These are phyloP conservation scores for Mycena sp. DNA, from an alignment of 1,284 basidiomycete species.

Conservation along the genomic window DNA sequence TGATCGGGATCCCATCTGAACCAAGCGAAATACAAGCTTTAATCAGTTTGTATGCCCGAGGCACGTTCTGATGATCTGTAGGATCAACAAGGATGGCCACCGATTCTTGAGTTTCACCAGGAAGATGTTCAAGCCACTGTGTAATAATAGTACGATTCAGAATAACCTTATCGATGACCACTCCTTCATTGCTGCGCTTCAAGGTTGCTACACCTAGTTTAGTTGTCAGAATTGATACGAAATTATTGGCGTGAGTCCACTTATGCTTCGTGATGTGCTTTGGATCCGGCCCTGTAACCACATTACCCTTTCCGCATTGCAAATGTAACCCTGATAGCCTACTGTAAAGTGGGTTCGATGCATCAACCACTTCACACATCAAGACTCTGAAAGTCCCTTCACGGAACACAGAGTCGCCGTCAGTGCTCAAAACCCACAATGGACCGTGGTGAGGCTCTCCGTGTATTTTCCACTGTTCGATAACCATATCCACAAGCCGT, in stretches of 20 bases:
- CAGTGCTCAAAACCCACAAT: neutral
- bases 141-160: neutral
- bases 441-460: neutral
- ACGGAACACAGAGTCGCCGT: neutral
- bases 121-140: neutral
- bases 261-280: neutral
- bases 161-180: too few relatives aligned
- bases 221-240: neutral
- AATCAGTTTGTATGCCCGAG: constrained; percentile 1
- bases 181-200: neutral
- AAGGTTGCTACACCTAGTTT: neutral
- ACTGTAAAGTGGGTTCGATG: neutral
- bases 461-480: neutral
- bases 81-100: constrained; percentile 4
- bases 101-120: neutral
- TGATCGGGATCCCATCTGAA: neutral
- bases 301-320: neutral
- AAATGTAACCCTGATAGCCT: neutral
- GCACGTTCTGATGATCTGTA: constrained; percentile 9
- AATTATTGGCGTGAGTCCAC: neutral
- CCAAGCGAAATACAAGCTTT: neutral
- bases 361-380: neutral
- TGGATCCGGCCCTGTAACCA: neutral
- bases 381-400: neutral
- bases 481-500: neutral